Evolutionary conservation across 257 asterid genomes (phyloP), one percentile per base, ranked within the genome.

Genomic region (Sherardia arvensis): DNA sequence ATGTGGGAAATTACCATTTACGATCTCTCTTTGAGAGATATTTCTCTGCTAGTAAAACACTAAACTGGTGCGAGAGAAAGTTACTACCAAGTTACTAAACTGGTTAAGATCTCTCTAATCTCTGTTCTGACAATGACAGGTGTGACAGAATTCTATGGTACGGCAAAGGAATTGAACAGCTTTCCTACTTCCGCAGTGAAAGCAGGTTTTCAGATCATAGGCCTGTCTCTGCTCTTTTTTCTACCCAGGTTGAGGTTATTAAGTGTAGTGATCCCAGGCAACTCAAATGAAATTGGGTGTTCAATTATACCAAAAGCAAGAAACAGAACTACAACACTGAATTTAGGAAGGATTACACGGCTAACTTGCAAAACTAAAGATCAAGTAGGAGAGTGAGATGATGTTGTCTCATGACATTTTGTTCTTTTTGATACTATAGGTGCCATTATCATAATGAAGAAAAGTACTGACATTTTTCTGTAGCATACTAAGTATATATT

Each of bases 171-270:
- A 83, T 91, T 53, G 81, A 78, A 74, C 96, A 91, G 70, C 85
- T 81, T 66, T 81, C 95, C 75, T 88, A 91, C 71, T 80, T 91
- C 69, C 94, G 96, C 17, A 86, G 95, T 74, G 98, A 91, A 78
- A 91, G 84, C 76, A 87, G 84, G 79, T 91, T 91, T 76, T 91
- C 98, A 1, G 96, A 88, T 78, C 98, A 91, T 67, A 83, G 96
- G 48, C 96, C 96, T 18, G 95, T 91, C 71, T 88, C 96, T 9
- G 96, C 96, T 54, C 87, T 88, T 47, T 91, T 88, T 82, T 77
- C 87, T 72, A 75, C 83, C 45, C 81, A 68, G 43, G 83, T 86
- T 66, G 75, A 76, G 70, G 79, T 36, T 59, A 65, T 58, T 65
- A 83, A 78, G 72, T 53, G 77, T 62, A 22, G 71, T 59, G 75